Evolutionary conservation across 2,329 filamentous ascomycete genomes (phyloP).

Genomic region (Trichoderma guizhouense): DNA sequence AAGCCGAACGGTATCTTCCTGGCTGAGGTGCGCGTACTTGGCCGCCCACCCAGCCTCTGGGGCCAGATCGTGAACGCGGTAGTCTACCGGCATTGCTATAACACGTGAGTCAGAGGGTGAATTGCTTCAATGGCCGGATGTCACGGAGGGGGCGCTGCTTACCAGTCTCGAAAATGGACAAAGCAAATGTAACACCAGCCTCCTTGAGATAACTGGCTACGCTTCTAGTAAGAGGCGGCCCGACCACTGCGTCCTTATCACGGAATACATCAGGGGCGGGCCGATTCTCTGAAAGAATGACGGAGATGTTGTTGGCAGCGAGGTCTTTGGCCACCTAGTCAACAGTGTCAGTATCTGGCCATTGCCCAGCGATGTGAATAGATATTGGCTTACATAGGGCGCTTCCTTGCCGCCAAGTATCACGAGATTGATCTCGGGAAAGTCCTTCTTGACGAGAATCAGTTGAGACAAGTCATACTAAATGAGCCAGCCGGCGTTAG

Average conservation of each 20-base stretch:
- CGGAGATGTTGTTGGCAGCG: slow-evolving; percentile 30
- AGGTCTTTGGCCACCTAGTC: slow-evolving; percentile 13
- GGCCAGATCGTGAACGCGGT: slow-evolving; percentile 37
- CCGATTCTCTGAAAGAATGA: slow-evolving; percentile 42
- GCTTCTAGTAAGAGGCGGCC: slow-evolving; percentile 41
- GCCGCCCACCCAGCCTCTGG: slow-evolving; percentile 40
- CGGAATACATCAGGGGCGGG: slow-evolving; percentile 30
- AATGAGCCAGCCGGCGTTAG: background rate
- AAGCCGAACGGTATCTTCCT: slow-evolving; percentile 34
- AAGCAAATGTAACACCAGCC: slow-evolving; percentile 38
- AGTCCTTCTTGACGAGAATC: slow-evolving; percentile 37
- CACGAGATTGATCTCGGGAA: slow-evolving; percentile 33
- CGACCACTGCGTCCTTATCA: slow-evolving; percentile 36
- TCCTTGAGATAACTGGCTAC: slow-evolving; percentile 38
- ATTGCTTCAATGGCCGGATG: background rate
- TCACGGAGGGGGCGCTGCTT: background rate
- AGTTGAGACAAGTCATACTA: slow-evolving; percentile 42
- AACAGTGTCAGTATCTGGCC: background rate
- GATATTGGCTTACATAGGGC: slow-evolving; percentile 31
- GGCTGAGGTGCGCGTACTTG: slow-evolving; percentile 37
- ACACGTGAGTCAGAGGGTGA: background rate
- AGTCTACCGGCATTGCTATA: slow-evolving; percentile 30
- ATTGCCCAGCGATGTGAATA: background rate
- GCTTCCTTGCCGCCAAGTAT: slow-evolving; percentile 39
- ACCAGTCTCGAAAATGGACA: slow-evolving; percentile 22